Evolutionary conservation across 371 early-diverging fungal species (phyloP), one percentile per base, ranked within the genome.

Genomic region (Syncephalastrum racemosum): DNA sequence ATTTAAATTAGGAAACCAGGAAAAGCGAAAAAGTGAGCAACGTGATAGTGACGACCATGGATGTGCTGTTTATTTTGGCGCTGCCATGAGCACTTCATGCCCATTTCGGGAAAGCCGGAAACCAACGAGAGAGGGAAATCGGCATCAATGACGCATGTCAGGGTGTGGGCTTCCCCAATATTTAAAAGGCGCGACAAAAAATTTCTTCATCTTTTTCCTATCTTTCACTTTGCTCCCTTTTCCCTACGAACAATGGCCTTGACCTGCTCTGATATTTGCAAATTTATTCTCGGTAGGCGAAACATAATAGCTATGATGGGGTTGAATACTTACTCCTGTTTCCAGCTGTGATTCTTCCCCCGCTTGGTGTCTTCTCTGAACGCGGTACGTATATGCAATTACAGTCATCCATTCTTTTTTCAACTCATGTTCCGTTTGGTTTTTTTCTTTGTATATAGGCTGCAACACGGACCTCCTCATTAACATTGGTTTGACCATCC

Each of bases 401-500:
- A 10, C 10, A 1, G 3, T 31, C 10, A 31, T 31, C 10, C 36
- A n/a, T n/a, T n/a, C n/a, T n/a, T 36, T 10, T 31, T 27, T 31
- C n/a, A 36, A 18, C 25, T 4, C 16, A 27, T 5, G n/a, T 15
- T 24, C 31, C 15, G 2, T 22, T 47, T 23, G 13, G 14, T n/a
- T 2, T 24, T 14, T n/a, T n/a, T 41, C 6, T 18, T 51, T 10
- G 23, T 6, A 27, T 27, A 15, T 16, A 54, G 63, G 93, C 15
- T 89, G 89, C 70, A 75, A 74, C 5, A 62, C 62, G 20, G 90
- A 91, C 62, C 77, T 93, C 25, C 63, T 83, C 41, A 90, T 92
- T 58, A 91, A 91, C 71, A 81, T 90, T 70, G 74, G 68, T 8
- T 75, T 93, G 62, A 91, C 92, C 0, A 59, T 77, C 43, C 79